These are phyloP conservation scores for Vanrija humicola DNA, from an alignment of 1,284 basidiomycete species.

Conservation along the genomic window DNA sequence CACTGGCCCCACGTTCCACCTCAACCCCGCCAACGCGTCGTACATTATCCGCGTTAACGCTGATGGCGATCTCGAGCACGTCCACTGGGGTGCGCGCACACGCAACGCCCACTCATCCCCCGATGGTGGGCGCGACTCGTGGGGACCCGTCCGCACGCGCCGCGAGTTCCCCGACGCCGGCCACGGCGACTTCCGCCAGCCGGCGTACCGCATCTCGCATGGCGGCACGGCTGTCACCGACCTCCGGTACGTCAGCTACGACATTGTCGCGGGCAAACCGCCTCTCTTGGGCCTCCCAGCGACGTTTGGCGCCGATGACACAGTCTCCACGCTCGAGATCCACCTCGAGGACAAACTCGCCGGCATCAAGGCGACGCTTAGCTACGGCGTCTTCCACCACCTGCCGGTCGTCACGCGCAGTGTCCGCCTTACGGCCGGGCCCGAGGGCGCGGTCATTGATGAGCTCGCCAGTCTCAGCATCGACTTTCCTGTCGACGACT, in stretches of 20 bases:
- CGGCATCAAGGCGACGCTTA: constrained; percentile 12
- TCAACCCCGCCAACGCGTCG: no score
- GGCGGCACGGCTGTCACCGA: constrained; percentile 17
- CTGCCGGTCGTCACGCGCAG: constrained; percentile 16
- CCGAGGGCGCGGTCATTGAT: constrained; percentile 18
- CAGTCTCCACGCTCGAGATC: constrained; percentile 21
- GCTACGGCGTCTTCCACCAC: constrained; percentile 24
- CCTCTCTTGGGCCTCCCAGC: constrained; percentile 18
- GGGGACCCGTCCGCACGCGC: constrained; percentile 1
- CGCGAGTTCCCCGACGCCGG: constrained; percentile 32
- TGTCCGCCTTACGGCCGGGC: constrained; percentile 18
- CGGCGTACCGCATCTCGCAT: constrained; percentile 25
- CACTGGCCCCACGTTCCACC: no score
- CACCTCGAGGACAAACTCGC: constrained; percentile 17
- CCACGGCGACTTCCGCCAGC: constrained; percentile 29
- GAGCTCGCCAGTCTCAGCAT: constrained; percentile 21
- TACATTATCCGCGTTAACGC: constrained; percentile 26
- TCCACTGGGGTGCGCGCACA: constrained; percentile 24
- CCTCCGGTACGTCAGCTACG: constrained; percentile 20
- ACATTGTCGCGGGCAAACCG: constrained; percentile 22
- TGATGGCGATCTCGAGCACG: constrained; percentile 24
- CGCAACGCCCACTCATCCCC: no score
- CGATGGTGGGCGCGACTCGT: background rate
- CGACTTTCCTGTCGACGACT: constrained; percentile 21
- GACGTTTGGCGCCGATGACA: constrained; percentile 18